These are phyloP conservation scores for Tricholoma furcatifolium DNA, from an alignment of 768 basidiomycete species.

Conservation along the genomic window DNA sequence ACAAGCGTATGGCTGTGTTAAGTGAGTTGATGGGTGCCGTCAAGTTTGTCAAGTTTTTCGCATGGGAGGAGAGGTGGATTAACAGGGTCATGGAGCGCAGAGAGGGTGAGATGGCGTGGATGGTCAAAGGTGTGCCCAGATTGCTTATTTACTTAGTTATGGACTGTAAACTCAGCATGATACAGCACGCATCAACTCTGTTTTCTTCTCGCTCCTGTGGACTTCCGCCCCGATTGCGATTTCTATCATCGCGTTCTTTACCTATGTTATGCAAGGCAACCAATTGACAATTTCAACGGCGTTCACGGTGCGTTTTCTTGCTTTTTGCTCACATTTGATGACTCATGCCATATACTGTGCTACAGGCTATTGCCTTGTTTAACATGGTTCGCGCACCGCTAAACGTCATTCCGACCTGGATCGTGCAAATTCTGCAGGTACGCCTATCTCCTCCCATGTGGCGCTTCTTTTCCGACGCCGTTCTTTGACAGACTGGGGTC, in stretches of 20 bases:
- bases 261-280: slow-evolving; percentile 69
- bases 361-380: slow-evolving; percentile 76
- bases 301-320: slow-evolving; percentile 61
- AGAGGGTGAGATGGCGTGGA: slow-evolving; percentile 70
- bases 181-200: slow-evolving; percentile 62
- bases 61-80: slow-evolving; percentile 80
- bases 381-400: slow-evolving; percentile 79
- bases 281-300: slow-evolving; percentile 77
- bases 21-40: slow-evolving; percentile 77
- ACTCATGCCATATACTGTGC: neutral
- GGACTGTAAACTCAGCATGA: neutral
- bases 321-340: neutral
- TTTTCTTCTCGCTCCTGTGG: slow-evolving; percentile 76
- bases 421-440: slow-evolving; percentile 74
- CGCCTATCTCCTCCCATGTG: neutral
- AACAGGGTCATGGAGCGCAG: slow-evolving; percentile 61
- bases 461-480: neutral
- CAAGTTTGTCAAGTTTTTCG: slow-evolving; percentile 84
- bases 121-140: slow-evolving; percentile 58
- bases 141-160: neutral
- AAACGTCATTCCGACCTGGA: slow-evolving; percentile 77
- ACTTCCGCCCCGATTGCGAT: slow-evolving; percentile 74
- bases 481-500: slow-evolving; percentile 47
- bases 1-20: slow-evolving; percentile 75
- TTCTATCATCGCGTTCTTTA: slow-evolving; percentile 77